These are phyloP conservation scores for Pilatotrama ljubarskyi DNA, from an alignment of 768 basidiomycete species.

Conservation along the genomic window DNA sequence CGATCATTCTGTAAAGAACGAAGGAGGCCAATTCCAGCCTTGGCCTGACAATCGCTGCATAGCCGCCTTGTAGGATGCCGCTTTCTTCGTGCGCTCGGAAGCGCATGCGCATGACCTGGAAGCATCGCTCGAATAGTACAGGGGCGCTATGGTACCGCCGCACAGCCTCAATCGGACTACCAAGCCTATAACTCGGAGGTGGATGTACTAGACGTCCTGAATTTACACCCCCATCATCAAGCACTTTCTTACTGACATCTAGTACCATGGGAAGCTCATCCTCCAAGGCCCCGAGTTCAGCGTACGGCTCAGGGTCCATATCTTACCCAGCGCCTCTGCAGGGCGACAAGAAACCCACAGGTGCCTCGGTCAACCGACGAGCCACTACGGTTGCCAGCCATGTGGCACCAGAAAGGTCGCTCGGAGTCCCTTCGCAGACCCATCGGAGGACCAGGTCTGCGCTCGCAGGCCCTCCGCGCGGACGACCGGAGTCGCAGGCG, in stretches of 20 bases:
- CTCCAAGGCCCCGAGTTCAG: conserved; percentile 14
- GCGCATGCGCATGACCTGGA: background rate
- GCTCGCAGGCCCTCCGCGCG: conserved; percentile 7
- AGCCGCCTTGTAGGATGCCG: too few species aligned
- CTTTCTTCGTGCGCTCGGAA: too few species aligned
- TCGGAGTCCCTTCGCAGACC: conserved; percentile 1
- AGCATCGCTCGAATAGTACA: background rate
- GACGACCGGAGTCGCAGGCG: conserved; percentile 2
- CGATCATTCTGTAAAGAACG: background rate
- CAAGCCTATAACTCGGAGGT: background rate
- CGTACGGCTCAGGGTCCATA: conserved; percentile 10
- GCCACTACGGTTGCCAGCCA: conserved; percentile 6
- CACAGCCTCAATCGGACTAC: background rate
- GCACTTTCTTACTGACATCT: background rate
- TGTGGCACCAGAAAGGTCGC: background rate
- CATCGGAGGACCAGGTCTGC: conserved; percentile 20
- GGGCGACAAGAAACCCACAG: conserved; percentile 4
- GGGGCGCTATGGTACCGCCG: background rate
- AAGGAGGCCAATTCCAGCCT: background rate
- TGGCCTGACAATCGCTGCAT: background rate
- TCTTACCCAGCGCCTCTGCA: conserved; percentile 16
- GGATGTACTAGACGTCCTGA: too few species aligned
- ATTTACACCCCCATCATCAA: background rate
- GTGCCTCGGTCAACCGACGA: conserved; percentile 9
- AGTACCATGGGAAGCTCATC: conserved; percentile 19